Percentiles rank a stretch among this genome's conserved stretches.
Evolutionary conservation across 2,329 filamentous ascomycete genomes (phyloP).

Genomic region (Cordyceps pruinosa): DNA sequence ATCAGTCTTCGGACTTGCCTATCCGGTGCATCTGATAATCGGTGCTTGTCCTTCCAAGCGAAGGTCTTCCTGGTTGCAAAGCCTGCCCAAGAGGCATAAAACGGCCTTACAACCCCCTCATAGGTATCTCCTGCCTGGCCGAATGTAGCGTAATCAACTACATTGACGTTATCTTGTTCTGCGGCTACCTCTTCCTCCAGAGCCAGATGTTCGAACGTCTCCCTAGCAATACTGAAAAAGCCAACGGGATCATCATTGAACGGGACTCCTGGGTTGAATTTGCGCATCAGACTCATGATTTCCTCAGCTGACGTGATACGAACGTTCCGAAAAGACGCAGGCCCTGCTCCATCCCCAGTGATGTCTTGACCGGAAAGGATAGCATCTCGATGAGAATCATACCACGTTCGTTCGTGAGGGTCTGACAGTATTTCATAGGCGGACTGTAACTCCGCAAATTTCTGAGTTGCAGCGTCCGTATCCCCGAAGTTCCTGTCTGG

Average conservation of each 20-base stretch:
- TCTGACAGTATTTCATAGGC: constrained; percentile 96
- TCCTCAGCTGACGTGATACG: constrained; percentile 75
- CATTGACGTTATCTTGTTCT: constrained; percentile 56
- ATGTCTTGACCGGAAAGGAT: constrained; percentile 64
- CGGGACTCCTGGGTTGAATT: constrained; percentile 69
- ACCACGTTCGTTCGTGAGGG: constrained; percentile 93
- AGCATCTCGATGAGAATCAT: constrained; percentile 85
- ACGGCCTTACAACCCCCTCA: constrained; percentile 67
- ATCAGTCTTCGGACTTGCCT: constrained; percentile 73
- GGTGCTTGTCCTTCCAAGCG: constrained; percentile 81
- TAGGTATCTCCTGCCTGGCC: constrained; percentile 69
- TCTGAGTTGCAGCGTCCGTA: constrained; percentile 71
- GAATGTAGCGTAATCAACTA: constrained; percentile 71
- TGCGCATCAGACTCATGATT: constrained; percentile 68
- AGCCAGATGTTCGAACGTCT: constrained; percentile 73
- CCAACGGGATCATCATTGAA: constrained; percentile 74
- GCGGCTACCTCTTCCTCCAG: constrained; percentile 72
- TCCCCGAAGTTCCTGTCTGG: constrained; percentile 90
- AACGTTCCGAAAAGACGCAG: constrained; percentile 60
- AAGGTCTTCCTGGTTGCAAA: constrained; percentile 85
- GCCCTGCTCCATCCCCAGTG: constrained; percentile 36
- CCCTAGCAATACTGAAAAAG: constrained; percentile 75
- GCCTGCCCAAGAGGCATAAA: constrained; percentile 73
- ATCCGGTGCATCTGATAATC: constrained; percentile 79
- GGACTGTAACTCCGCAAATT: constrained; percentile 86